These are phyloP conservation scores for Delphinella strobiligena DNA, from an alignment of 2,329 filamentous ascomycete species.

Conservation along the genomic window DNA sequence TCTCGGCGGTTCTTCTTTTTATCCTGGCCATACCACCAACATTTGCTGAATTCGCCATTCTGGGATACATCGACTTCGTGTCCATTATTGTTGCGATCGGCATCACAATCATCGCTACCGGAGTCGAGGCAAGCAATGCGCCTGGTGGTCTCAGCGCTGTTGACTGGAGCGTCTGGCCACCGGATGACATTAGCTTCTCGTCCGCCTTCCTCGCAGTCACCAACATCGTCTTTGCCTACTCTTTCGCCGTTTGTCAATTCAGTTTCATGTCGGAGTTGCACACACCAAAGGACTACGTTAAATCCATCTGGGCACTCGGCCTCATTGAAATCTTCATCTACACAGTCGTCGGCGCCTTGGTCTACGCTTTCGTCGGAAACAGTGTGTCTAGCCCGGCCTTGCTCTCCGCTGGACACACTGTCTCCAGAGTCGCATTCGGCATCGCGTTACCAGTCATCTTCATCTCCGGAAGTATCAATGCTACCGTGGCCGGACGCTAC, in stretches of 20 bases:
- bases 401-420: slow-evolving; percentile 43
- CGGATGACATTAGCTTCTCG: slow-evolving; percentile 29
- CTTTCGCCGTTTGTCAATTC: slow-evolving; percentile 49
- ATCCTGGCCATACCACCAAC: slow-evolving; percentile 22
- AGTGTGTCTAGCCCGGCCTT: slow-evolving; percentile 54
- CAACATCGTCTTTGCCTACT: slow-evolving; percentile 60
- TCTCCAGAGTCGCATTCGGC: slow-evolving; percentile 57
- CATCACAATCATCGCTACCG: slow-evolving; percentile 24
- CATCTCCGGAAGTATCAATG: slow-evolving; percentile 62
- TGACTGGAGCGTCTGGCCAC: slow-evolving; percentile 23
- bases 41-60: slow-evolving; percentile 22
- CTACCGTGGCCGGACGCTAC: slow-evolving; percentile 38
- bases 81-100: slow-evolving; percentile 23
- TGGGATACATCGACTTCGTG: slow-evolving; percentile 26
- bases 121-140: slow-evolving; percentile 16
- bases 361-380: slow-evolving; percentile 55
- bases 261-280: slow-evolving; percentile 55
- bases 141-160: slow-evolving; percentile 20
- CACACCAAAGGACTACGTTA: slow-evolving; percentile 50
- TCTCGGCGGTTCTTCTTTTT: slow-evolving; percentile 30
- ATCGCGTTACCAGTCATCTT: slow-evolving; percentile 62
- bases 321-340: slow-evolving; percentile 54
- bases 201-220: slow-evolving; percentile 52
- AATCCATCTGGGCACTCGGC: slow-evolving; percentile 46
- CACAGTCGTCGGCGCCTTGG: slow-evolving; percentile 51